Base-by-base conservation (phyloP, 306 rosid species). In the Hippophae gyantsensis region DNA sequence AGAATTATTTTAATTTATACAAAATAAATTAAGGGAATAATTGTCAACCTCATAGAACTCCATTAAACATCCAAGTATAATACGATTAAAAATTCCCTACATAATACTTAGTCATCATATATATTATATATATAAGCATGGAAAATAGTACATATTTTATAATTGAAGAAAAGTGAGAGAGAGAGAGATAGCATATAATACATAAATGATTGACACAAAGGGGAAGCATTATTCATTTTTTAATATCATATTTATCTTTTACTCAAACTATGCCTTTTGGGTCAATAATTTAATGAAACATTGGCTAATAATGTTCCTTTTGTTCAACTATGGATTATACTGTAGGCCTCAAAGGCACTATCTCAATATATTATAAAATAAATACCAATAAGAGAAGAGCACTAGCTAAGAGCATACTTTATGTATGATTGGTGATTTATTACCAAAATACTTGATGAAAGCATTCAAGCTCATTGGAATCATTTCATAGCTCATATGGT, bases 131-230 rank as follows among this genome's bases (percentile, higher is more conserved):
- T 18, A 47, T 43, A 60, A 76, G 56, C 68, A 75, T 51, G 76
- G 56, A 46, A 56, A 60, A 76, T 62, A 52, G 70, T 66, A 67
- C 12, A 54, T 55, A 25, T 49, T 49, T 12, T 12, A 13, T 0
- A 49, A 49, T 12, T 6, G 8, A 49, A 47, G 50, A 53, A 42
- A 42, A 25, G 12, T 8, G 13, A 61, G 48, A 52, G 7, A 25
- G 60, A 41, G 25, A 8, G 57, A 50, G 48, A n/a, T n/a, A 52
- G 23, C 50, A 62, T 25, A 69, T 66, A 57, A 76, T 71, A 50
- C 74, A 64, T 61, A 58, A 69, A 74, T 76, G 77, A 77, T 84
- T 78, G 87, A 76, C 84, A 74, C 60, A 63, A 63, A 65, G 72
- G 53, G 10, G 7, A 9, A 54, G 53, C 65, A 60, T 64, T 57